Evolutionary conservation across 768 basidiomycete species (phyloP).

Genomic region (Kwoniella bestiolae): DNA sequence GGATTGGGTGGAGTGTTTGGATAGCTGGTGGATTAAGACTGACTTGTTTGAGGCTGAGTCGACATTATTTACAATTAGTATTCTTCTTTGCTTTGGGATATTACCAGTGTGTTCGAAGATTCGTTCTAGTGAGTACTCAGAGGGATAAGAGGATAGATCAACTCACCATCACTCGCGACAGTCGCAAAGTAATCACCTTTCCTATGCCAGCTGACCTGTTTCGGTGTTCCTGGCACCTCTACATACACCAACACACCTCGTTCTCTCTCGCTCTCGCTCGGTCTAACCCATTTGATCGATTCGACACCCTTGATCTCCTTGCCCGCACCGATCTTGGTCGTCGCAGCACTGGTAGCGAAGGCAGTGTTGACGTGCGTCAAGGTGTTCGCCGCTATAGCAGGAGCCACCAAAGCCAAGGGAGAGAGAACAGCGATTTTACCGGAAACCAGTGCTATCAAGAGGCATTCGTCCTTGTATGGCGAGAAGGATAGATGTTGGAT

Average conservation of each 20-base stretch:
- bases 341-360: slow-evolving; percentile 61
- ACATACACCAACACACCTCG: slow-evolving; percentile 59
- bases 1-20: slow-evolving; percentile 91
- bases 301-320: slow-evolving; percentile 50
- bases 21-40: slow-evolving; percentile 95
- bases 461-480: slow-evolving; percentile 77
- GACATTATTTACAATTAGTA: no score
- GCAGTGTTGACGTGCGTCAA: slow-evolving; percentile 67
- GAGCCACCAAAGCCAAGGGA: slow-evolving; percentile 62
- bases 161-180: slow-evolving; percentile 73
- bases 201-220: slow-evolving; percentile 88
- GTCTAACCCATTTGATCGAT: slow-evolving; percentile 59
- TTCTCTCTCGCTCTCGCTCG: slow-evolving; percentile 56
- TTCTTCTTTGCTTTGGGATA: no score
- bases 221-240: slow-evolving; percentile 63
- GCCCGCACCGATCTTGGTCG: slow-evolving; percentile 45
- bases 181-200: slow-evolving; percentile 94
- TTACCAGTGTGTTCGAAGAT: not conserved
- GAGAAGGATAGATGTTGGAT: slow-evolving; percentile 92
- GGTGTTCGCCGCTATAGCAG: slow-evolving; percentile 69
- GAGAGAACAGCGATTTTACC: slow-evolving; percentile 61
- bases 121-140: no score
- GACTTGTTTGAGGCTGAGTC: slow-evolving; percentile 73
- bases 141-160: no score
- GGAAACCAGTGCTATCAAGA: slow-evolving; percentile 52